Conservation (phyloP, 179 eudicot species). For the Spinacia oleracea region DNA sequence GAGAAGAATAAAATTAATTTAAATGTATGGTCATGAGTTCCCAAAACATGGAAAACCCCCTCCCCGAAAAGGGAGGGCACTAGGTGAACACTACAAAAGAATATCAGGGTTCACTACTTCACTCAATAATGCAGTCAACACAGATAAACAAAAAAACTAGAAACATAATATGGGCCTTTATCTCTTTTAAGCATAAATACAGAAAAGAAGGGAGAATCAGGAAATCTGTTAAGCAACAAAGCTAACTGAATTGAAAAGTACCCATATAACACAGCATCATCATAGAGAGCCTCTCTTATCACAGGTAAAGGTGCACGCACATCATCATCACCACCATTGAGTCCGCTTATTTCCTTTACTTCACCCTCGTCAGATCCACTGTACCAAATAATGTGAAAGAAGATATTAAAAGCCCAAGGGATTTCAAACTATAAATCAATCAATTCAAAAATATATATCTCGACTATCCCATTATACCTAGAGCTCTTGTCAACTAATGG, state of each 20-base stretch:
- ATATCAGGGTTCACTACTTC: not conserved
- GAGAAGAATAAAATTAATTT: no score
- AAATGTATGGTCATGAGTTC: not conserved
- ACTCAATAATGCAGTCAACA: not conserved
- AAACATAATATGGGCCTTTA: not conserved
- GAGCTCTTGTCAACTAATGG: conserved; percentile 40
- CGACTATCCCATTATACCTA: conserved; percentile 40
- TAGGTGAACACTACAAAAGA: not conserved
- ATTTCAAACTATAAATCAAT: not conserved
- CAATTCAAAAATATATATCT: not conserved
- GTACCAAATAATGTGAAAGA: conserved; percentile 22
- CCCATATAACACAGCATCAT: conserved; percentile 58
- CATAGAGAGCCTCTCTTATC: conserved; percentile 92
- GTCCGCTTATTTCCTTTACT: conserved; percentile 31
- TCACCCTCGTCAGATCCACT: conserved; percentile 48
- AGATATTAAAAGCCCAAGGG: conserved; percentile 8
- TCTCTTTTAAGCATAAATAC: not conserved
- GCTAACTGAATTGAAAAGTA: conserved; percentile 26
- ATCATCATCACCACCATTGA: conserved; percentile 49
- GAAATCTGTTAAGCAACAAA: conserved; percentile 1
- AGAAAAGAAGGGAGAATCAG: no score
- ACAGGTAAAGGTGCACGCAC: conserved; percentile 93
- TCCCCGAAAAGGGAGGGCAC: not conserved
- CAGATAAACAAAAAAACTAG: not conserved
- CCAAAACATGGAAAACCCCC: not conserved